phyloP scores from a whole-genome alignment of 2,329 filamentous ascomycete species.

The Calonectria leucothoes region DNA sequence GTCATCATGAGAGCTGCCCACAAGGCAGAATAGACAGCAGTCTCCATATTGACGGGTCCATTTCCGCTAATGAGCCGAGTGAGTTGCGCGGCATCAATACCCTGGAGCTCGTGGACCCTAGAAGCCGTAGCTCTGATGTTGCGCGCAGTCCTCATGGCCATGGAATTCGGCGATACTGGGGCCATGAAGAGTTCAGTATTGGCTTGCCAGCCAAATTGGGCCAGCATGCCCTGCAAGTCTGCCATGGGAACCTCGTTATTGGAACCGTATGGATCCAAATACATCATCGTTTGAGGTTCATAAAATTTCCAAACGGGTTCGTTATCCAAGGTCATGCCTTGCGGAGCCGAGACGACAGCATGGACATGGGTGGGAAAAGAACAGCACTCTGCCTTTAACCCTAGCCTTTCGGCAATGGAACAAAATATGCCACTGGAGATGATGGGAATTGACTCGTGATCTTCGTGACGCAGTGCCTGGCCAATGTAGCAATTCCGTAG shows the following conservation, averaged over 20 bases:
- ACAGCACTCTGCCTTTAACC: constrained; percentile 81
- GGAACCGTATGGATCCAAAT: constrained; percentile 83
- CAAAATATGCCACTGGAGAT: constrained; percentile 91
- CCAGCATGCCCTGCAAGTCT: constrained; percentile 70
- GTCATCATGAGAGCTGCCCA: constrained; percentile 76
- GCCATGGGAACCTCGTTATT: constrained; percentile 73
- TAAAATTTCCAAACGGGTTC: constrained; percentile 50
- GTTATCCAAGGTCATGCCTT: constrained; percentile 71
- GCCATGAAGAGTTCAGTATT: constrained; percentile 66
- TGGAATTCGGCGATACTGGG: constrained; percentile 72
- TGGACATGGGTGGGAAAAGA: constrained; percentile 89
- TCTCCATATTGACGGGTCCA: constrained; percentile 58
- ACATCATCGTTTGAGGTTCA: constrained; percentile 67
- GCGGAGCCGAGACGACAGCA: constrained; percentile 75
- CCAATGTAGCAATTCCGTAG: constrained; percentile 91
- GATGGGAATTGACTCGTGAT: constrained; percentile 85
- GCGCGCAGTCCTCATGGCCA: constrained; percentile 77
- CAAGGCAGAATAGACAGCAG: constrained; percentile 76
- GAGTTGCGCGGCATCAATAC: constrained; percentile 42
- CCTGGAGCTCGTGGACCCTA: constrained; percentile 43
- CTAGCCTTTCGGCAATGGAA: constrained; percentile 78
- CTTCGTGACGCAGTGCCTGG: constrained; percentile 77
- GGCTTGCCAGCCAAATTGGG: constrained; percentile 57
- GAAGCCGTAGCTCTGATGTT: constrained; percentile 81
- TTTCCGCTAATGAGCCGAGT: constrained; percentile 51